phyloP scores from a whole-genome alignment of 495 filamentous ascomycete species.

The Hypoxylon subgilvum region DNA sequence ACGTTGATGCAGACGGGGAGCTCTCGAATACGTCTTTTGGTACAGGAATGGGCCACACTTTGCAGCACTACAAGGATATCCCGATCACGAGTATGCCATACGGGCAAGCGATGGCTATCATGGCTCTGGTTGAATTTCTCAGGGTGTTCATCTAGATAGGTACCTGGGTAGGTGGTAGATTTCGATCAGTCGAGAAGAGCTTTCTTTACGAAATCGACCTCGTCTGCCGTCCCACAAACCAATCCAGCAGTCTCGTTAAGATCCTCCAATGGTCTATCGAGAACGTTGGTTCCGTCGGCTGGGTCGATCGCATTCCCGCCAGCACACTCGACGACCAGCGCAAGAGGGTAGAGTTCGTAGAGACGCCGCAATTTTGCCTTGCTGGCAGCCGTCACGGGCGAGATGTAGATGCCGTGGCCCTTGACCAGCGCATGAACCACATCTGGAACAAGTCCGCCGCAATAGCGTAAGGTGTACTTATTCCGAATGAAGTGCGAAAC shows the following conservation, averaged over 20 bases:
- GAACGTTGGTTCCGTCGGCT: constrained; percentile 43
- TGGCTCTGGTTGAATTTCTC: constrained; percentile 71
- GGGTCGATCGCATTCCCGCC: constrained; percentile 56
- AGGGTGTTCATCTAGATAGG: constrained; percentile 56
- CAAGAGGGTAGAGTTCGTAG: constrained; percentile 59
- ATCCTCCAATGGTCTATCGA: constrained; percentile 44
- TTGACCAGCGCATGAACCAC: constrained; percentile 59
- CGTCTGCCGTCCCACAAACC: constrained; percentile 54
- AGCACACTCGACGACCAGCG: constrained; percentile 59
- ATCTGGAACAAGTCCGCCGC: constrained; percentile 61
- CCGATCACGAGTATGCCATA: constrained; percentile 76
- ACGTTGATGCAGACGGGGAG: constrained; percentile 67
- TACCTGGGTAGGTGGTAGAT: neutral
- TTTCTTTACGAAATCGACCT: constrained; percentile 49
- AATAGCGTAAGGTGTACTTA: constrained; percentile 58
- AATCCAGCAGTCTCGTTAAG: constrained; percentile 56
- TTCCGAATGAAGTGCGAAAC: constrained; percentile 48
- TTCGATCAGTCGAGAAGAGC: constrained; percentile 16
- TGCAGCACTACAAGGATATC: constrained; percentile 75
- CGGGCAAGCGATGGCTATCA: constrained; percentile 78
- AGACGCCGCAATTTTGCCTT: constrained; percentile 58
- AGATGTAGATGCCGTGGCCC: constrained; percentile 59
- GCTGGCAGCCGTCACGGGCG: constrained; percentile 51
- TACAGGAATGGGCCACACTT: constrained; percentile 69
- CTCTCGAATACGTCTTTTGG: constrained; percentile 74